Base-by-base conservation (phyloP, 495 filamentous ascomycete species). In the Hamigera avellanea region DNA sequence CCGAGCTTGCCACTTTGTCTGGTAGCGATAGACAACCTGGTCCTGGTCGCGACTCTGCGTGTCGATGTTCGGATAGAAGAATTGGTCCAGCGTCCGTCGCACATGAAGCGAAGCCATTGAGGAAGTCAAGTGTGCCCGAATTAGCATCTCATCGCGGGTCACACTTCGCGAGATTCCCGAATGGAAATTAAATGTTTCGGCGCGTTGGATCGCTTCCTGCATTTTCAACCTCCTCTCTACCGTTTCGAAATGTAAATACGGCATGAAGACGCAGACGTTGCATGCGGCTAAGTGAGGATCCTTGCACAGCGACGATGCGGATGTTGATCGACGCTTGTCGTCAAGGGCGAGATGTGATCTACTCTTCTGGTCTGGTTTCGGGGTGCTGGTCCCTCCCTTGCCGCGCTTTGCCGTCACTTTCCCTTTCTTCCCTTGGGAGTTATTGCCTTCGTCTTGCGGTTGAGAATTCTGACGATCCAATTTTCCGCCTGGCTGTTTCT, bases 1-100 rank as follows among this genome's bases (percentile, higher is more conserved):
- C 21, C 45, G 41, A 6, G 41, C 52, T 9, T 51, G 48, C 6
- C 46, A 49, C 32, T 57, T 50, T 3, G 58, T 63, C 41, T 67
- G 72, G 46, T 81, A 82, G 3, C 79, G 68, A 43, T 74, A 82
- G 2, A 84, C 77, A 3, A 84, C 78, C 51, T 84, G 80, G 44
- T 82, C 78, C 32, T 67, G 59, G 41, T 84, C 80, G 13, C 80
- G 71, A 14, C 57, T 65, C 39, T 72, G 61, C 0, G 78, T 83
- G 46, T 81, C 77, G 41, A 82, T 81, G 33, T 75, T 77, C 12
- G 80, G 76, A 47, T 81, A 82, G 48, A 75, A 81, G 42, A 73
- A 82, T 43, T 84, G 79, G 47, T 84, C 78, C 0, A 84, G 57
- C 4, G 80, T 83, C 26, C 78, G 66, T 12, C 80, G 73, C 8